These are phyloP conservation scores for Phytophthora sojae DNA, from an alignment of 352 stramenopile species.

Conservation along the genomic window DNA sequence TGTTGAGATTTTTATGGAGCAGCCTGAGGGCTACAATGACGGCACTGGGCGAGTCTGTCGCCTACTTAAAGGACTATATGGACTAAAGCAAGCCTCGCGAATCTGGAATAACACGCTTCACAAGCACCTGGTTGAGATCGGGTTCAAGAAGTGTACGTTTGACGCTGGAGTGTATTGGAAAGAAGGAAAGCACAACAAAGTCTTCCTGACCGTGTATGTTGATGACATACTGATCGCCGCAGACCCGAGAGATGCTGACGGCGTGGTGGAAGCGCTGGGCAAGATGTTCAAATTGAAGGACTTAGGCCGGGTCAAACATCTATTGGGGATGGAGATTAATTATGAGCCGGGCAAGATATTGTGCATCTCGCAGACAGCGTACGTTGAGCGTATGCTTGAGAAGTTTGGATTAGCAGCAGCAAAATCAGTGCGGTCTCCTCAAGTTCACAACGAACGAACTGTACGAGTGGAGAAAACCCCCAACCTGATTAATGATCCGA, in stretches of 20 bases:
- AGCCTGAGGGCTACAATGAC: constrained; percentile 1
- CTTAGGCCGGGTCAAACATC: background rate
- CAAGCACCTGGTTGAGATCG: background rate
- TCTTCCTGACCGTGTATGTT: background rate
- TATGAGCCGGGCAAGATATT: background rate
- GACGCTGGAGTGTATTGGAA: background rate
- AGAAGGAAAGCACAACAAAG: background rate
- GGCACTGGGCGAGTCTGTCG: constrained; percentile 1
- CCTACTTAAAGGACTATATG: constrained; percentile 6
- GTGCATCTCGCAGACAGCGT: background rate
- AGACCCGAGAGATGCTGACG: background rate
- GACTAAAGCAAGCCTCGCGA: constrained; percentile 4
- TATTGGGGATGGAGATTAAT: background rate
- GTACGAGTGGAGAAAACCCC: background rate
- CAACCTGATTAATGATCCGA: background rate
- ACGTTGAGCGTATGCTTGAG: background rate
- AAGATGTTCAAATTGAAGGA: background rate
- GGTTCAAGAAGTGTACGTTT: constrained; percentile 2
- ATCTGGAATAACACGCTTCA: constrained; percentile 13
- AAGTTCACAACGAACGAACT: no score
- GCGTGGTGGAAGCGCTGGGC: background rate
- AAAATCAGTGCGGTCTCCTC: background rate
- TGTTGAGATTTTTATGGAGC: background rate
- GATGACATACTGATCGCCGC: background rate
- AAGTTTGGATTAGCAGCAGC: background rate